Conservation (phyloP, 306 rosid species). For the Glycine latifolia region DNA sequence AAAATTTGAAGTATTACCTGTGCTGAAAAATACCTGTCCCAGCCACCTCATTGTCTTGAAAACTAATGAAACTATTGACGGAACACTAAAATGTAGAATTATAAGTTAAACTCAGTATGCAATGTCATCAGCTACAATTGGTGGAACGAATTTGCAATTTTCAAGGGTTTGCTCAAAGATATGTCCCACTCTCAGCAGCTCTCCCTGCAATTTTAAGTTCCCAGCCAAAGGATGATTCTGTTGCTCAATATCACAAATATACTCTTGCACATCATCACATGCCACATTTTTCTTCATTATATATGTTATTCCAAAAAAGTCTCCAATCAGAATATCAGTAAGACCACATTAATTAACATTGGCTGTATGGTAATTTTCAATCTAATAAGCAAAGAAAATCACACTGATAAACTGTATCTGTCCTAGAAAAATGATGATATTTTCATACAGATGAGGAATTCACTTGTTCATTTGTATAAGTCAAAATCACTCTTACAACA, state of each 20-base stretch:
- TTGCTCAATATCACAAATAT: conserved; percentile 13
- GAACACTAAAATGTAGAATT: conserved; percentile 17
- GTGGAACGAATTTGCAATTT: conserved; percentile 81
- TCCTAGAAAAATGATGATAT: too few species aligned
- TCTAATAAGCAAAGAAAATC: too few species aligned
- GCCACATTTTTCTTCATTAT: not conserved
- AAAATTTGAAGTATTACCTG: conserved; percentile 24
- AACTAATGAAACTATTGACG: conserved; percentile 28
- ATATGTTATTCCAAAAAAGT: too few species aligned
- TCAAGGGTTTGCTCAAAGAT: conserved; percentile 92
- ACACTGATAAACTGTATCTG: too few species aligned
- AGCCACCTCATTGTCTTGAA: conserved; percentile 26
- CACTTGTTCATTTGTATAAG: too few species aligned
- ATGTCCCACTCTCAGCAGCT: conserved; percentile 86
- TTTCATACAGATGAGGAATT: too few species aligned
- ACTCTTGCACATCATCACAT: conserved; percentile 8
- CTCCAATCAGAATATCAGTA: too few species aligned
- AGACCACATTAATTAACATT: too few species aligned
- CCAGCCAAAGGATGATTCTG: conserved; percentile 32
- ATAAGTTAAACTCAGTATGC: conserved; percentile 16
- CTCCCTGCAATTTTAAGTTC: conserved; percentile 61
- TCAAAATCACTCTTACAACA: too few species aligned
- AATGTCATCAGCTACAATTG: conserved; percentile 62
- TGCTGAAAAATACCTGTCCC: conserved; percentile 35
- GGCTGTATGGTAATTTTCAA: too few species aligned